These are phyloP conservation scores for Leishmania major DNA, from an alignment of 208 protist species.

Conservation along the genomic window DNA sequence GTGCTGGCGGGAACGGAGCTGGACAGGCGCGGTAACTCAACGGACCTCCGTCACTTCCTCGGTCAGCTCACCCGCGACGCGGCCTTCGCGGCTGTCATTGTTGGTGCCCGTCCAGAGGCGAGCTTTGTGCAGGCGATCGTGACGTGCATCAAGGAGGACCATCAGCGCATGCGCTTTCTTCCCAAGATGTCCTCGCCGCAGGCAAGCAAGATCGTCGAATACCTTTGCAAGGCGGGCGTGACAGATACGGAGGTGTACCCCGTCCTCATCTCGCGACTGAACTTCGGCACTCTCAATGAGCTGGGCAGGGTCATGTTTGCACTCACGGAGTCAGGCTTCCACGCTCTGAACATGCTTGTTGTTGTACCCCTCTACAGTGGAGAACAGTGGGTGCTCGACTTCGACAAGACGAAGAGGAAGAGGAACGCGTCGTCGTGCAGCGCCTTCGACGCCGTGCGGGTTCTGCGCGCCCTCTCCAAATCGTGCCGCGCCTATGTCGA, in stretches of 20 bases:
- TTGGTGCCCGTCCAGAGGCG: conserved; percentile 52
- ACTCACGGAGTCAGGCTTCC: conserved; percentile 51
- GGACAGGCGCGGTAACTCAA: conserved; percentile 56
- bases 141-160: conserved; percentile 72
- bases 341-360: conserved; percentile 57
- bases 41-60: conserved; percentile 52
- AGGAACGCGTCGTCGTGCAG: conserved; percentile 35
- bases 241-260: conserved; percentile 55
- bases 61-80: conserved; percentile 74
- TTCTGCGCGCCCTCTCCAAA: conserved; percentile 81
- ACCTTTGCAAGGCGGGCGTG: conserved; percentile 63
- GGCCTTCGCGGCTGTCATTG: conserved; percentile 66
- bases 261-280: conserved; percentile 52
- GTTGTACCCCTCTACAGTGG: conserved; percentile 82
- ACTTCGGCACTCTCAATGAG: conserved; percentile 68
- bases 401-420: background rate
- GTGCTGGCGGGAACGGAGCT: conserved; percentile 65
- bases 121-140: conserved; percentile 56
- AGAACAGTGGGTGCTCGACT: conserved; percentile 50
- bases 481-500: conserved; percentile 62
- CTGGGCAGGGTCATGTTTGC: conserved; percentile 76
- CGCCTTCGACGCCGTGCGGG: conserved; percentile 78
- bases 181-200: conserved; percentile 77
- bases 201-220: conserved; percentile 76
- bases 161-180: conserved; percentile 74